Percentiles rank a stretch among this genome's conserved stretches.
Conservation (phyloP, 495 filamentous ascomycete genomes). For the Penicillium cosmopolitanum region DNA sequence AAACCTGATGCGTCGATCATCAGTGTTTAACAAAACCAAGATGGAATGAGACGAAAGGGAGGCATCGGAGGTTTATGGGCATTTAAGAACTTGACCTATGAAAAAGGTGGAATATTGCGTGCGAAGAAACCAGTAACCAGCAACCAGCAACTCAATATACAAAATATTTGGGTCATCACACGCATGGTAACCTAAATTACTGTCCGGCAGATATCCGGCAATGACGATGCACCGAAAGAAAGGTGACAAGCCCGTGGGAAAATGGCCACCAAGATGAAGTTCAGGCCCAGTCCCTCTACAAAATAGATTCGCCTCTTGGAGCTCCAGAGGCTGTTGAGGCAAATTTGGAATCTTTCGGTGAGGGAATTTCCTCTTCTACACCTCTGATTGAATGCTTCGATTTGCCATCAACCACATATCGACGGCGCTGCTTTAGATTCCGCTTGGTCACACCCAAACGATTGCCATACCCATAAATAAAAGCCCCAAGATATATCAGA, state of each 20-base stretch:
- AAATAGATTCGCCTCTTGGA: slow-evolving; percentile 22
- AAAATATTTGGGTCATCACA: slow-evolving; percentile 16
- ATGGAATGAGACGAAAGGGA: slow-evolving; percentile 3
- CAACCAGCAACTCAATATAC: neutral
- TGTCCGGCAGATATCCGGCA: slow-evolving; percentile 5
- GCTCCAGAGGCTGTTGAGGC: slow-evolving; percentile 17
- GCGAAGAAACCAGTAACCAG: slow-evolving; percentile 5
- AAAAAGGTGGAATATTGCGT: slow-evolving; percentile 12
- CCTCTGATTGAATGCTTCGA: slow-evolving; percentile 10
- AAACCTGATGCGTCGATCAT: neutral
- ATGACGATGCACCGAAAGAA: slow-evolving; percentile 8
- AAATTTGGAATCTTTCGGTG: slow-evolving; percentile 22
- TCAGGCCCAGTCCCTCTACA: neutral
- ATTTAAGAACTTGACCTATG: slow-evolving; percentile 16
- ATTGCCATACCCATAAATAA: slow-evolving; percentile 20
- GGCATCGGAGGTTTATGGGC: slow-evolving; percentile 17
- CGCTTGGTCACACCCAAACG: slow-evolving; percentile 5
- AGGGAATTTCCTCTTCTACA: slow-evolving; percentile 14
- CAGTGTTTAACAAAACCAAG: slow-evolving; percentile 6
- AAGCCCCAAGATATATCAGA: slow-evolving; percentile 14
- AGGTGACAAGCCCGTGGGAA: neutral
- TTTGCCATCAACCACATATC: slow-evolving; percentile 27
- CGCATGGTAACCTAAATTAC: slow-evolving; percentile 12
- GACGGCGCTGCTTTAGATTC: slow-evolving; percentile 19
- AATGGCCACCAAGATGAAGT: slow-evolving; percentile 24